Evolutionary conservation across 208 protist species (phyloP).

Genomic region (Crithidia expoeki): DNA sequence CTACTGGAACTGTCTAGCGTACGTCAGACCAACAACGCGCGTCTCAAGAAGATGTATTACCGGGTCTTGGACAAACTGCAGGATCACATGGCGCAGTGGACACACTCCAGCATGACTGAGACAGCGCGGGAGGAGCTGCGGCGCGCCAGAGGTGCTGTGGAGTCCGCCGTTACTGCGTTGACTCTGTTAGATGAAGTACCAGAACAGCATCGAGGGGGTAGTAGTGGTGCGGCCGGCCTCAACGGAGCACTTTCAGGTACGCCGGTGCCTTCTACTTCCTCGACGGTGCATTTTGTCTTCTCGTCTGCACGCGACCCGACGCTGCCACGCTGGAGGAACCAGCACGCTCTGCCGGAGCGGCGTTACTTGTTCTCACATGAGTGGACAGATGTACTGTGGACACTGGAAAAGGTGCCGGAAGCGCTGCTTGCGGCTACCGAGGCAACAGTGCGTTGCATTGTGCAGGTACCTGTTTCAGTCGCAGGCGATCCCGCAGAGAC

Average conservation of each 20-base stretch:
- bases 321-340: conserved; percentile 35
- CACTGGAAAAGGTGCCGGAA: conserved; percentile 44
- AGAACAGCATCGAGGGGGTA: not conserved
- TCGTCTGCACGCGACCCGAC: conserved; percentile 26
- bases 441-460: not conserved
- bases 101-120: not conserved
- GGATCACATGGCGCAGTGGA: not conserved
- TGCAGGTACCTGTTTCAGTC: not conserved
- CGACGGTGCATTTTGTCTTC: conserved; percentile 35
- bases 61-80: conserved; percentile 38
- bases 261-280: not conserved
- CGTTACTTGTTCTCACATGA: conserved; percentile 44
- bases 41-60: conserved; percentile 58
- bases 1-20: conserved; percentile 56
- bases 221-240: not conserved
- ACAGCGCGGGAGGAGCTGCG: not conserved
- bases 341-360: conserved; percentile 33
- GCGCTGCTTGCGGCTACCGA: conserved; percentile 14
- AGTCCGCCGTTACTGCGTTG: conserved; percentile 3
- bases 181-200: not conserved
- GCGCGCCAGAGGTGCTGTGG: not conserved
- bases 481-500: not conserved
- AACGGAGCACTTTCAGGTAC: not conserved
- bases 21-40: conserved; percentile 26
- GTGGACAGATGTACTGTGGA: conserved; percentile 60